Conservation (phyloP, 177 flowering plant genomes). For the Telopea speciosissima region DNA sequence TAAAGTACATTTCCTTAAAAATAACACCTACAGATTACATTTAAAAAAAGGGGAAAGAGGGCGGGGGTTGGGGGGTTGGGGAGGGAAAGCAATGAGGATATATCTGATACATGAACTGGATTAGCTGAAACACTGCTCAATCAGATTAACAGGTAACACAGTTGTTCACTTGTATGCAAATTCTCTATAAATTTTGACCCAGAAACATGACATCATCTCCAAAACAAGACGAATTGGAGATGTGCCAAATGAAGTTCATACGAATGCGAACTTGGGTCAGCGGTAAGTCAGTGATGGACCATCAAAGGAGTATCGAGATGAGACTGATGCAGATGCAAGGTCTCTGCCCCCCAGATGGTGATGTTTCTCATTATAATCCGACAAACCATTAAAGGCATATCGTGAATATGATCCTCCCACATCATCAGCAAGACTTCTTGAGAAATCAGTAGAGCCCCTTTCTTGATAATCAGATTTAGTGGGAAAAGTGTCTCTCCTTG, state of each 20-base stretch:
- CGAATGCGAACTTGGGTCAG: conserved; percentile 13
- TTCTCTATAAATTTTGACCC: not conserved
- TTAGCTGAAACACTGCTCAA: not conserved
- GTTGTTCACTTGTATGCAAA: not conserved
- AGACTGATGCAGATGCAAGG: conserved; percentile 33
- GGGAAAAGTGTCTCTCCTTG: conserved; percentile 18
- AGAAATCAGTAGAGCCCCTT: conserved; percentile 1
- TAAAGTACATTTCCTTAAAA: not conserved
- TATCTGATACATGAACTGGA: not conserved
- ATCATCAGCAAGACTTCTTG: conserved; percentile 13
- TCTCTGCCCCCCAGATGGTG: conserved; percentile 20
- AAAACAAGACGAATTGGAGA: not conserved
- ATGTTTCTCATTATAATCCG: conserved; percentile 23
- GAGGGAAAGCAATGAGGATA: not conserved
- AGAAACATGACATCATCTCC: too few species aligned
- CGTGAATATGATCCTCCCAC: conserved; percentile 19
- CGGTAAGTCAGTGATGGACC: conserved; percentile 39
- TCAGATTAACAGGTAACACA: not conserved
- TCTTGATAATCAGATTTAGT: conserved; percentile 12
- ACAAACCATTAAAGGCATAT: conserved; percentile 22
- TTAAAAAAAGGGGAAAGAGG: too few species aligned
- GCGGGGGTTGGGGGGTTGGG: too few species aligned
- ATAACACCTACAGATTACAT: not conserved
- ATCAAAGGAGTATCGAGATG: conserved; percentile 62
- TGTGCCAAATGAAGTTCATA: not conserved